Percentiles rank a stretch among this genome's conserved stretches.
These are phyloP conservation scores for Rutstroemia sydowiana DNA, from an alignment of 2,329 filamentous ascomycete genomes.

Conservation along the genomic window DNA sequence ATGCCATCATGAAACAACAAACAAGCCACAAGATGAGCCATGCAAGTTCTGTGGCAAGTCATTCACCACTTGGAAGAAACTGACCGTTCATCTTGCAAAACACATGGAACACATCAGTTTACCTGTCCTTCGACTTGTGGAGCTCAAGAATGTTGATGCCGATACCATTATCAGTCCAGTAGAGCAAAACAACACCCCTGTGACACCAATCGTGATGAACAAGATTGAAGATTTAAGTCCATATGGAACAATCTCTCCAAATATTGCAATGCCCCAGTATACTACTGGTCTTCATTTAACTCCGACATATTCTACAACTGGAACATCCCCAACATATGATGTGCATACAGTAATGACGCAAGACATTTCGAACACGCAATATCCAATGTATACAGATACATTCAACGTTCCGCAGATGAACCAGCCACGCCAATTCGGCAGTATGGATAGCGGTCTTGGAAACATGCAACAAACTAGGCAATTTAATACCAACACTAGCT, in stretches of 20 bases:
- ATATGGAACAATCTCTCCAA: constrained; percentile 24
- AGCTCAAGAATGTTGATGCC: constrained; percentile 43
- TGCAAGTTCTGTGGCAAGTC: constrained; percentile 81
- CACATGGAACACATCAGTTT: constrained; percentile 91
- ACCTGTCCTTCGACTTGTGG: constrained; percentile 61
- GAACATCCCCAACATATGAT: constrained; percentile 13
- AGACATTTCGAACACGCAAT: constrained; percentile 15
- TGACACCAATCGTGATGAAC: constrained; percentile 20
- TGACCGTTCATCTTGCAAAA: constrained; percentile 87
- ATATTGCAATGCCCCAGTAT: constrained; percentile 17
- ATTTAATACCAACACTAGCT: constrained; percentile 18
- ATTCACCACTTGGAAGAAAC: constrained; percentile 82
- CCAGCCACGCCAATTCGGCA: constrained; percentile 15
- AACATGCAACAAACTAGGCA: constrained; percentile 14
- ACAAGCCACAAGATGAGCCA: constrained; percentile 63
- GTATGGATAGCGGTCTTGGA: constrained; percentile 2
- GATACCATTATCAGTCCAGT: constrained; percentile 64
- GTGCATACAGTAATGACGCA: constrained; percentile 17
- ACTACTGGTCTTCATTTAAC: constrained; percentile 18
- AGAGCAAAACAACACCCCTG: constrained; percentile 34
- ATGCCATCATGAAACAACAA: constrained; percentile 64
- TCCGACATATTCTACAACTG: constrained; percentile 15
- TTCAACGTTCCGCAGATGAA: constrained; percentile 17
- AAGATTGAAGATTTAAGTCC: constrained; percentile 25
- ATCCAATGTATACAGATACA: constrained; percentile 16